Conservation (phyloP, 495 filamentous ascomycete genomes). For the Penicillium diatomitis region DNA sequence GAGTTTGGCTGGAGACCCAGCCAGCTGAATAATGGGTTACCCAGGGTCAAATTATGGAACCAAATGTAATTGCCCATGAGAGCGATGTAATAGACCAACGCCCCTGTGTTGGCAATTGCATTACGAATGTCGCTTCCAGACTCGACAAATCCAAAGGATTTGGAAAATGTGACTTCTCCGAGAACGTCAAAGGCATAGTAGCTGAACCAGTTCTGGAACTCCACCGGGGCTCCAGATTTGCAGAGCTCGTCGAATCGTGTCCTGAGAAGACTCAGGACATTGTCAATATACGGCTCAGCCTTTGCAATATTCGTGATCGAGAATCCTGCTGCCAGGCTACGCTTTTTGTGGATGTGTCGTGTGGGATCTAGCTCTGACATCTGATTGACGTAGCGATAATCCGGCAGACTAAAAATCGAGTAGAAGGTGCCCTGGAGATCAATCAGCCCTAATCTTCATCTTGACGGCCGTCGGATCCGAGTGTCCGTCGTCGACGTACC, state of each 20-base stretch:
- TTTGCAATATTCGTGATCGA: constrained; percentile 32
- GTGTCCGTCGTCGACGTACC: constrained; percentile 4
- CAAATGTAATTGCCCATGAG: constrained; percentile 32
- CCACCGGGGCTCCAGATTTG: constrained; percentile 15
- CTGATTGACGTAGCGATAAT: constrained; percentile 34
- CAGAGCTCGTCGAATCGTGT: constrained; percentile 20
- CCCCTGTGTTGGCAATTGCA: constrained; percentile 30
- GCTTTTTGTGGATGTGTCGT: constrained; percentile 22
- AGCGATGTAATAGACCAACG: constrained; percentile 25
- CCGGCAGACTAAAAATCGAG: constrained; percentile 21
- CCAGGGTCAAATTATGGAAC: constrained; percentile 29
- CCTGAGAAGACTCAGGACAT: constrained; percentile 20
- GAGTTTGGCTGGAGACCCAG: constrained; percentile 30
- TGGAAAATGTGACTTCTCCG: constrained; percentile 32
- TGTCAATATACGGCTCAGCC: constrained; percentile 29
- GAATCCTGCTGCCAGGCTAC: constrained; percentile 29
- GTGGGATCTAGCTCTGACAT: constrained; percentile 34
- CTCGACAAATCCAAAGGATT: constrained; percentile 34
- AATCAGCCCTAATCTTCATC: no score
- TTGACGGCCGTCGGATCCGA: neutral
- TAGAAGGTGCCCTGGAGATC: neutral
- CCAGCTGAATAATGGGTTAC: constrained; percentile 33
- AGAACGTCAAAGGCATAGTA: constrained; percentile 41
- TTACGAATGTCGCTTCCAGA: constrained; percentile 31
- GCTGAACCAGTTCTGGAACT: constrained; percentile 37